Evolutionary conservation across 495 filamentous ascomycete genomes (phyloP).

Genomic region (Astrocystis sublimbata): DNA sequence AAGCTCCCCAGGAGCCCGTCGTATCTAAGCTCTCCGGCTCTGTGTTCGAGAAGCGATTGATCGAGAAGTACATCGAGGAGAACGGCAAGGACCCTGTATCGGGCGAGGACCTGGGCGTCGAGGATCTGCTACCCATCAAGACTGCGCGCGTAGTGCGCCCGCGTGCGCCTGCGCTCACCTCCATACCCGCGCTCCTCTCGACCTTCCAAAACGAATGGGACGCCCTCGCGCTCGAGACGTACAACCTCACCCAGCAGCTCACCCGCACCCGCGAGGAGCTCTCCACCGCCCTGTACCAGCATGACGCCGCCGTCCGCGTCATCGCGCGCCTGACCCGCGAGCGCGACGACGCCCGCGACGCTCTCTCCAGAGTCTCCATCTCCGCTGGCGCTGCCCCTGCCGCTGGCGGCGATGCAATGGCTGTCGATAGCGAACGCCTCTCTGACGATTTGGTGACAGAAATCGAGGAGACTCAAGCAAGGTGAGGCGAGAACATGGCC

Average conservation of each 20-base stretch:
- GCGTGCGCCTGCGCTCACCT: conserved; percentile 91
- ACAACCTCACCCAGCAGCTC: conserved; percentile 83
- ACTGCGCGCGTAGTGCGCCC: conserved; percentile 78
- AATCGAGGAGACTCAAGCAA: conserved; percentile 74
- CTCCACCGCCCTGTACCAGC: conserved; percentile 88
- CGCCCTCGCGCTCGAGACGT: conserved; percentile 84
- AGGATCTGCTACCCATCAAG: conserved; percentile 88
- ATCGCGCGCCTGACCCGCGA: conserved; percentile 87
- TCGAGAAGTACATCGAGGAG: conserved; percentile 92
- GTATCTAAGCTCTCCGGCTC: conserved; percentile 80
- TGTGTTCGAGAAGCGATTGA: conserved; percentile 91
- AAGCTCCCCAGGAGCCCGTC: conserved; percentile 92
- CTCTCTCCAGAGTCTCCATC: conserved; percentile 82
- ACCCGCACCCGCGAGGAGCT: conserved; percentile 90
- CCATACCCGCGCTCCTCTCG: conserved; percentile 91
- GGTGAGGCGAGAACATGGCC: conserved; percentile 56
- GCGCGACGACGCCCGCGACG: conserved; percentile 88
- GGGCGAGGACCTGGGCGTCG: conserved; percentile 79
- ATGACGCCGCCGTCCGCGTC: conserved; percentile 92
- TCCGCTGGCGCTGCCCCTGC: conserved; percentile 54
- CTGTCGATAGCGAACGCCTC: conserved; percentile 74
- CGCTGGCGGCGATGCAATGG: conserved; percentile 81
- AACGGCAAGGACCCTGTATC: conserved; percentile 93
- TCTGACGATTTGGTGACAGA: conserved; percentile 71
- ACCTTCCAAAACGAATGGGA: conserved; percentile 99